phyloP scores from a whole-genome alignment of 345 rosid species.

The Raphanus sativus region DNA sequence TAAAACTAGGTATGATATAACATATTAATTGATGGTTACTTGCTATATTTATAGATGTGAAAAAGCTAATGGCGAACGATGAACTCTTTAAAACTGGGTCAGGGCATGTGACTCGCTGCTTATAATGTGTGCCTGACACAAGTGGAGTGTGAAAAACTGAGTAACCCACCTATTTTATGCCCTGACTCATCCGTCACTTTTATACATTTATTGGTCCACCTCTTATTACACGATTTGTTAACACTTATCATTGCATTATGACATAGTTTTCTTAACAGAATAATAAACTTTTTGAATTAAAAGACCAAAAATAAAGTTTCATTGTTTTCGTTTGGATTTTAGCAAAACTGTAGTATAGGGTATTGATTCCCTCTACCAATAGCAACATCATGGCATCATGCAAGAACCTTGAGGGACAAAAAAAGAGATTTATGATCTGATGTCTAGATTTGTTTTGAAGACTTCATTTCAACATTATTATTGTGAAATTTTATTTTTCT shows the following conservation, averaged over 20 bases:
- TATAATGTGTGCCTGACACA: constrained; percentile 37
- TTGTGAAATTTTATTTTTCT: not conserved
- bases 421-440: constrained; percentile 32
- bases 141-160: constrained; percentile 37
- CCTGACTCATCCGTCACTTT: constrained; percentile 31
- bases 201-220: constrained; percentile 32
- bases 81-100: constrained; percentile 7
- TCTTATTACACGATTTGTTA: constrained; percentile 15
- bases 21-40: constrained; percentile 21
- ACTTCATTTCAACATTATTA: constrained; percentile 20
- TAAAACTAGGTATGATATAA: not conserved
- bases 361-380: constrained; percentile 33
- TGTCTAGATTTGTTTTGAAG: constrained; percentile 31
- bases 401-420: constrained; percentile 37
- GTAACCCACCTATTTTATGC: constrained; percentile 35
- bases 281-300: not conserved
- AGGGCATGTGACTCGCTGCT: constrained; percentile 33
- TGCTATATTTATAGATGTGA: constrained; percentile 21
- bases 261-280: not conserved
- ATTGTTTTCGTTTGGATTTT: constrained; percentile 15
- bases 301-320: not conserved
- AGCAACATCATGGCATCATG: constrained; percentile 34
- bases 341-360: not conserved
- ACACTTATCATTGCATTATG: constrained; percentile 4
- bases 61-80: constrained; percentile 11